Conservation (phyloP, 208 protist species). For the Wallacemonas sp. region DNA sequence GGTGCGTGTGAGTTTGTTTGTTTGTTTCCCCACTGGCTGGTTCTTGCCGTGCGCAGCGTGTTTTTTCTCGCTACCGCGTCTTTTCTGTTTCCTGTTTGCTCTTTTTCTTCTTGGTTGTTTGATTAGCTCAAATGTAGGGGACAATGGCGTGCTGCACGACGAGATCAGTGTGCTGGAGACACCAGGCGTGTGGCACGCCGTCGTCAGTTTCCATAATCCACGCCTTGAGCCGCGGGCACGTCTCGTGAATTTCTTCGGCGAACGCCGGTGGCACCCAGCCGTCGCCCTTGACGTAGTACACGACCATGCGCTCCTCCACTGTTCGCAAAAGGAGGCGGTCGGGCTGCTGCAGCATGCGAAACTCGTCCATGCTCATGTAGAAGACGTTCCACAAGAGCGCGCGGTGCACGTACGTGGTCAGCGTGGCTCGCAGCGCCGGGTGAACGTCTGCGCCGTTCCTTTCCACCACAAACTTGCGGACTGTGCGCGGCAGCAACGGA, state of each 20-base stretch:
- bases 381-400: conserved; percentile 47
- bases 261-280: conserved; percentile 52
- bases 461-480: conserved; percentile 25
- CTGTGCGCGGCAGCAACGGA: conserved; percentile 24
- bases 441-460: conserved; percentile 17
- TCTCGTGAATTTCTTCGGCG: conserved; percentile 44
- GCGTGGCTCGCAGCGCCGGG: conserved; percentile 19
- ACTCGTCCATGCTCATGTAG: conserved; percentile 59
- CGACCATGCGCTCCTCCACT: conserved; percentile 53
- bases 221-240: conserved; percentile 35
- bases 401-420: conserved; percentile 33
- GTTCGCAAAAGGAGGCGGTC: conserved; percentile 45
- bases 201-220: conserved; percentile 58
- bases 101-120: not conserved
- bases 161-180: conserved; percentile 49
- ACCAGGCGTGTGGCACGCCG: conserved; percentile 66
- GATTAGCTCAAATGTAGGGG: conserved; percentile 11
- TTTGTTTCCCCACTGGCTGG: too few relatives aligned
- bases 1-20: too few relatives aligned
- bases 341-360: conserved; percentile 45
- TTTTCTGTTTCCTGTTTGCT: not conserved
- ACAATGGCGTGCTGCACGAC: conserved; percentile 56
- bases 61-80: not conserved
- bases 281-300: conserved; percentile 72
- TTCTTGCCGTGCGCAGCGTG: too few relatives aligned